phyloP scores from a whole-genome alignment of 2,329 filamentous ascomycete genomes.

The Annulohypoxylon truncatum region DNA sequence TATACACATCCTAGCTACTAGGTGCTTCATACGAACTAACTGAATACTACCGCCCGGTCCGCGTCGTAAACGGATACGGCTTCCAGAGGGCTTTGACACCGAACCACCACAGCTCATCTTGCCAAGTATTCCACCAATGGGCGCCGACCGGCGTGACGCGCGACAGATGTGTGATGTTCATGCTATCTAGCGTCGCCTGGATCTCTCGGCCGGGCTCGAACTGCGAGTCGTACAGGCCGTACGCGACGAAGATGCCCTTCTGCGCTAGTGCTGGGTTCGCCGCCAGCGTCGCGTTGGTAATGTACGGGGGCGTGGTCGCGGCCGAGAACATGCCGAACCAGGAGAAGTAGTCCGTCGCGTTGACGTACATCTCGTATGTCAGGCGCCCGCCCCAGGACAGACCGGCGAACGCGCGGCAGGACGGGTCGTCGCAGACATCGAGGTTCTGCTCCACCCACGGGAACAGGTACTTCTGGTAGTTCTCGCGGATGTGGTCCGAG shows the following conservation, averaged over 20 bases:
- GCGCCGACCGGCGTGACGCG: constrained; percentile 45
- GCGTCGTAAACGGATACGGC: constrained; percentile 38
- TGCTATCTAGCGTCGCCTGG: constrained; percentile 40
- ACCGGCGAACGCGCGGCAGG: constrained; percentile 47
- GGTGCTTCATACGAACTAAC: background rate
- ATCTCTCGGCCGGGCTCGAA: constrained; percentile 41
- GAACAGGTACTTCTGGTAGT: constrained; percentile 46
- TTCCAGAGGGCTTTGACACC: constrained; percentile 47
- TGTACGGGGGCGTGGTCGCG: constrained; percentile 38
- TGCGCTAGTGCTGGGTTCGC: constrained; percentile 35
- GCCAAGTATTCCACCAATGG: constrained; percentile 50
- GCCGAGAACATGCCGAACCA: constrained; percentile 49
- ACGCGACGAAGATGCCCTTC: constrained; percentile 46
- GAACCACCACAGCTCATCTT: constrained; percentile 48
- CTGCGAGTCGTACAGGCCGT: constrained; percentile 47
- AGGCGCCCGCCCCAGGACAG: constrained; percentile 47
- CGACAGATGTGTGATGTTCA: constrained; percentile 36
- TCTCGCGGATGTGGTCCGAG: constrained; percentile 41
- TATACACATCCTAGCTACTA: background rate
- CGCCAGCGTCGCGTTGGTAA: constrained; percentile 32
- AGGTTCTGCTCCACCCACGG: constrained; percentile 45
- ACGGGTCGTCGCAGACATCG: constrained; percentile 42
- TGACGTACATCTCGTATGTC: constrained; percentile 50
- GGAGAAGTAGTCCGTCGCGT: constrained; percentile 47
- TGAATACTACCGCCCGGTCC: constrained; percentile 19